These are phyloP conservation scores for Fraxinus ornus DNA, from an alignment of 305 asterid genomes.

Conservation along the genomic window DNA sequence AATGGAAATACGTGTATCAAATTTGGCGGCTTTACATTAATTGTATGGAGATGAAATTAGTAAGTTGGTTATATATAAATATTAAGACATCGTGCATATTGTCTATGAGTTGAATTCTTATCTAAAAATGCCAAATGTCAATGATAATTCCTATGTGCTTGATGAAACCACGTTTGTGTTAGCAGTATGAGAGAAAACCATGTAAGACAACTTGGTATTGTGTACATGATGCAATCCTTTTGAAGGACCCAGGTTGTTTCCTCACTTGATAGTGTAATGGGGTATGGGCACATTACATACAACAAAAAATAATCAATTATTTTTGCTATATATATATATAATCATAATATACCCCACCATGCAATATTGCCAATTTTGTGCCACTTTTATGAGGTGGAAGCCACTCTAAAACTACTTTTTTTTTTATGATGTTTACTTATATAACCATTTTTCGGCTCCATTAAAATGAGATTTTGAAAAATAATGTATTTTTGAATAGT, in stretches of 20 bases:
- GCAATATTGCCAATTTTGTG: background rate
- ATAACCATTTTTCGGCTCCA: too few species aligned
- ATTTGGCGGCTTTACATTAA: background rate
- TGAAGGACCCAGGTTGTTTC: background rate
- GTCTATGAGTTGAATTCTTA: background rate
- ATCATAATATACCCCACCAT: background rate
- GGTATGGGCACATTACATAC: background rate
- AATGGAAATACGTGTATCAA: background rate
- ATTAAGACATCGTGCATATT: background rate
- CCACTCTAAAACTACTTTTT: background rate
- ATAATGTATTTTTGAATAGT: too few species aligned
- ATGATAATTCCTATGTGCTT: constrained; percentile 2
- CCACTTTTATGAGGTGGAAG: background rate
- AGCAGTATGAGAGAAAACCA: background rate
- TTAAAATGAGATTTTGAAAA: too few species aligned
- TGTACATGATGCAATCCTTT: background rate
- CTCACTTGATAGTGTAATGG: background rate
- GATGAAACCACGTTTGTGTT: constrained; percentile 5
- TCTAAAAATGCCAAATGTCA: background rate
- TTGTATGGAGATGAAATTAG: background rate
- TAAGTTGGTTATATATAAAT: background rate
- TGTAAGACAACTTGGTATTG: background rate
- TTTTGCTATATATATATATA: background rate
- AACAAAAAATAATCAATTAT: background rate
- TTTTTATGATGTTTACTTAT: background rate